Evolutionary conservation across 352 stramenopile genomes (phyloP), one percentile per base, ranked within the genome.

Genomic region (Plasmopara muralis): DNA sequence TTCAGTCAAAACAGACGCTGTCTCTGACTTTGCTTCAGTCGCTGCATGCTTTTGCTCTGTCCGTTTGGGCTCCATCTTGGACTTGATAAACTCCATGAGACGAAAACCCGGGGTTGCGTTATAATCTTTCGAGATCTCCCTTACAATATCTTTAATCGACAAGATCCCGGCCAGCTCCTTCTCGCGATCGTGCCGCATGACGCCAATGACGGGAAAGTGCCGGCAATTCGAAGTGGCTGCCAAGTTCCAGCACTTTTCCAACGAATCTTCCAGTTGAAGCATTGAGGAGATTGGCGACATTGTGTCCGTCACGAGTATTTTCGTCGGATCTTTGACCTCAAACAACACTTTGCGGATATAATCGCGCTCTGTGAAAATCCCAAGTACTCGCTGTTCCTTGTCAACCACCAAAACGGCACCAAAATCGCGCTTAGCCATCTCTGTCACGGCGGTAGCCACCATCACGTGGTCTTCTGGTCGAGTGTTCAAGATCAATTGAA

Each of bases 21-120:
- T 15, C n/a, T 71, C 57, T 6, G 51, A 43, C 50, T 58, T 54
- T 6, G 40, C 5, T 15, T 60, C 56, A n/a, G 50, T 16, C 28
- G 42, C n/a, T 40, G 61, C 43, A 12, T 55, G 13, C 18, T 65
- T 64, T 14, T 50, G 43, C 57, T 81, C 65, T 37, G 40, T 48
- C n/a, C 67, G 62, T 25, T 85, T 77, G 10, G 74, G 67, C 54
- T 85, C 67, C 66, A 81, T 65, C 49, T 69, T 87, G 12, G 82
- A 84, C 69, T 93, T 93, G 53, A 93, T 80, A 43, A 89, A 93
- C 43, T 93, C 82, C 67, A 93, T 85, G 12, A 93, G 67, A 10
- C 82, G 78, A 52, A 89, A 93, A 18, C 79, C 82, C 6, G 69
- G 76, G 14, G 72, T 83, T 9, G 76, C 79, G 52, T 86, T 64